Base-by-base conservation (phyloP, 352 stramenopile genomes). In the Phytophthora hibernalis region DNA sequence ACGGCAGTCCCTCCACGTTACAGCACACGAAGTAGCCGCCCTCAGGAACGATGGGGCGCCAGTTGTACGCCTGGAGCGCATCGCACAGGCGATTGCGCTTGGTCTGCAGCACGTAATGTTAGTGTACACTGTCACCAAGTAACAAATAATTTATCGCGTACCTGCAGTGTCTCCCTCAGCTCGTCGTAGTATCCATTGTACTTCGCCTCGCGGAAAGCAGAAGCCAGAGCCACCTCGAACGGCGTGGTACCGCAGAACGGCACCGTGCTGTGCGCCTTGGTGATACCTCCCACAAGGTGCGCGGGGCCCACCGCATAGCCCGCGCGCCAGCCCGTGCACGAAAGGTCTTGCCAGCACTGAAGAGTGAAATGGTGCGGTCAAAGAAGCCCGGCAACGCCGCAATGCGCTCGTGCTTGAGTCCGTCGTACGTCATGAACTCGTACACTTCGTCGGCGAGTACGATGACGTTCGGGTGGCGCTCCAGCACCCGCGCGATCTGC, bases 381-480 rank as follows among this genome's bases (percentile, higher is more conserved):
- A 87, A 91, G 68, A 98, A 91, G 35, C 89, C 83, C 1, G 91
- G 86, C 55, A 97, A 78, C 38, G 81, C 45, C 6, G 86, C 90
- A 38, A 96, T 76, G 20, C 89, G 87, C 52, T 92, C 80, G 55
- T 95, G 83, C 15, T 52, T 5, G 1, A 83, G 70, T 7, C 84
- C 86, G 59, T 97, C 90, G 68, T 89, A 97, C 38, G 94, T 90
- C 84, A 99, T 99, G 71, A 98, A 98, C 83, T 99, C 98, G 82
- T 99, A 99, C 15, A 99, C 98, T 73, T 99, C 98, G 74, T 99
- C 98, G 5, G 93, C 96, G 28, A 99, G 81, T 16, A 99, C 93
- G 20, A 98, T 67, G 18, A 96, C 74, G 31, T 97, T 70, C 26
- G 95, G 94, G 77, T 98, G 80, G 40, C 79, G 85, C 30, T 83